These are phyloP conservation scores for Coemansia furcata DNA, from an alignment of 192 early-diverging fungal genomes.

Conservation along the genomic window DNA sequence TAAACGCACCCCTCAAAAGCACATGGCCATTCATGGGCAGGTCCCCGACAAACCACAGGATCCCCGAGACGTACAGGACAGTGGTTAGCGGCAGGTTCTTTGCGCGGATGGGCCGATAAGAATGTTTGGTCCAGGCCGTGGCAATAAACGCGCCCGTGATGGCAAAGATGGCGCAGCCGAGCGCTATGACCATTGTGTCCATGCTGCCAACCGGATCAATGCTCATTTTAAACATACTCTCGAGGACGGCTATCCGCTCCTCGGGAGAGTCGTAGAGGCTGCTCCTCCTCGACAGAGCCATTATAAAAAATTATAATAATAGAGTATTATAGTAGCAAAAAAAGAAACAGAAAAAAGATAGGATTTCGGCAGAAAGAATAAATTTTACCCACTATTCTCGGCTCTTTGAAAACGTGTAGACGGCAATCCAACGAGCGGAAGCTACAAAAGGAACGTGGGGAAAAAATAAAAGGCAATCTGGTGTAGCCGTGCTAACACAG, in stretches of 20 bases:
- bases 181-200: slow-evolving; percentile 17
- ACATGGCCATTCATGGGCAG: slow-evolving; percentile 19
- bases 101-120: slow-evolving; percentile 17
- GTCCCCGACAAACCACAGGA: slow-evolving; percentile 26
- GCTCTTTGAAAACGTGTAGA: background rate
- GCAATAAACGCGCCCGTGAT: slow-evolving; percentile 4
- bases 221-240: slow-evolving; percentile 5
- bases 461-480: background rate
- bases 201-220: slow-evolving; percentile 9
- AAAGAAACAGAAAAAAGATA: background rate
- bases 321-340: too few relatives aligned
- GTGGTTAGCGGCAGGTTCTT: slow-evolving; percentile 22
- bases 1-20: slow-evolving; percentile 3
- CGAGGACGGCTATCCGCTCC: background rate
- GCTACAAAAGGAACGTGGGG: background rate
- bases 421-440: background rate
- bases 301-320: too few relatives aligned
- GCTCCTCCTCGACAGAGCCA: background rate
- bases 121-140: slow-evolving; percentile 1
- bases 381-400: background rate
- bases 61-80: slow-evolving; percentile 7
- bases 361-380: background rate
- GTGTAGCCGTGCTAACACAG: too few relatives aligned
- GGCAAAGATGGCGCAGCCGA: slow-evolving; percentile 4
- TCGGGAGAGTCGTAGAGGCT: background rate